A percentile compares a stretch with the other conserved stretches of the same genome.
phyloP scores from a whole-genome alignment of 2,329 filamentous ascomycete genomes.

The Venturiaceae sp. region DNA sequence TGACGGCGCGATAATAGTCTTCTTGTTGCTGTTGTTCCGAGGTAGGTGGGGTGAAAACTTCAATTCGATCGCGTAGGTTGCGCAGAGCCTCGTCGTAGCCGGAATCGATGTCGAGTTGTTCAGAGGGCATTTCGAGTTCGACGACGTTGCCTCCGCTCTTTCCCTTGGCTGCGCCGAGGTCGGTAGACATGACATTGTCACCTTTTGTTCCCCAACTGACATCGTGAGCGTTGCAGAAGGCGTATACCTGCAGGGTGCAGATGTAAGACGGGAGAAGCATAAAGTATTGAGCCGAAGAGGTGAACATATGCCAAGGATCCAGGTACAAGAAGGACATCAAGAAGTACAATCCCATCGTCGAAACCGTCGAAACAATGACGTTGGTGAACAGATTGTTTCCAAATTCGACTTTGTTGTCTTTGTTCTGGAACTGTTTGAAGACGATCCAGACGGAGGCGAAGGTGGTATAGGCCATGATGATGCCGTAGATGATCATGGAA shows the following conservation, averaged over 20 bases:
- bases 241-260: slow-evolving; percentile 95
- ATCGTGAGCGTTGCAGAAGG: slow-evolving; percentile 98
- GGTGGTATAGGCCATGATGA: slow-evolving; percentile 94
- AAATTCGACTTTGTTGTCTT: slow-evolving; percentile 43
- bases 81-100: slow-evolving; percentile 95
- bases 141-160: slow-evolving; percentile 61
- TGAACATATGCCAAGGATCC: slow-evolving; percentile 99
- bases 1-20: slow-evolving; percentile 95
- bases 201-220: slow-evolving; percentile 99
- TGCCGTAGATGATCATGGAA: slow-evolving; percentile 78
- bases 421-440: slow-evolving; percentile 60
- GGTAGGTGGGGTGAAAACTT: slow-evolving; percentile 54
- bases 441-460: slow-evolving; percentile 88
- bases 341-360: slow-evolving; percentile 90
- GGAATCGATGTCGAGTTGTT: slow-evolving; percentile 95
- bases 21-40: slow-evolving; percentile 84
- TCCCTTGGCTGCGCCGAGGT: slow-evolving; percentile 77
- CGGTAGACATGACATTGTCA: slow-evolving; percentile 88
- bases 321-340: slow-evolving; percentile 93
- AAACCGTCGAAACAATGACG: slow-evolving; percentile 79
- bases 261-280: slow-evolving; percentile 86
- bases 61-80: slow-evolving; percentile 86
- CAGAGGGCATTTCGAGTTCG: slow-evolving; percentile 93
- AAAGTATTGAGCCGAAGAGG: slow-evolving; percentile 84
- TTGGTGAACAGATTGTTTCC: slow-evolving; percentile 93